A percentile compares a stretch with the other conserved stretches of the same genome.
Evolutionary conservation across 2,329 filamentous ascomycete genomes (phyloP).

Genomic region (Metarhizium brunneum): DNA sequence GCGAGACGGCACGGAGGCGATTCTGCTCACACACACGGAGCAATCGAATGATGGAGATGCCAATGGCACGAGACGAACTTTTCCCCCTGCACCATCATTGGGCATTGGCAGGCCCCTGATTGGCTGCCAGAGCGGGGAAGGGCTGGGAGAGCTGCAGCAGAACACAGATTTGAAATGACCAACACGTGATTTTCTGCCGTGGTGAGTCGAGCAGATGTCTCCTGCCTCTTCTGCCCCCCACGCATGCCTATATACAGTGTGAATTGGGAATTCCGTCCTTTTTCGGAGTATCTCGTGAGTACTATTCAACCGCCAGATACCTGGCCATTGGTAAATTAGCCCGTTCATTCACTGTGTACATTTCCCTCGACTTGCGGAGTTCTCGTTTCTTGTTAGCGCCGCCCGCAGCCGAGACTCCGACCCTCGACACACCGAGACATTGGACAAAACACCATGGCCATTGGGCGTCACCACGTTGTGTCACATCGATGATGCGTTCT

Average conservation of each 20-base stretch:
- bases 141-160: neutral
- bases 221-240: neutral
- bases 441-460: too few species aligned
- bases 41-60: slow-evolving; percentile 13
- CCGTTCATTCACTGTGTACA: too few species aligned
- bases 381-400: neutral
- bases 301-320: too few species aligned
- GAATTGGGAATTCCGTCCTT: neutral
- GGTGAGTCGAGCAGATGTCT: neutral
- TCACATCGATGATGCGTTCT: too few species aligned
- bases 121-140: slow-evolving; percentile 22
- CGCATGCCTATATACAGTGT: neutral
- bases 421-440: too few species aligned
- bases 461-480: too few species aligned
- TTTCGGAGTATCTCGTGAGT: too few species aligned
- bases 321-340: too few species aligned
- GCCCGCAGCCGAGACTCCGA: neutral
- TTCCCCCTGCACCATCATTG: slow-evolving; percentile 6
- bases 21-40: slow-evolving; percentile 3
- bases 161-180: slow-evolving; percentile 6
- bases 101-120: slow-evolving; percentile 14
- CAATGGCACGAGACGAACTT: slow-evolving; percentile 11
- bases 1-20: neutral
- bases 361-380: too few species aligned
- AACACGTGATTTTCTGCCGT: slow-evolving; percentile 5